Evolutionary conservation across 306 rosid species (phyloP).

Genomic region (Cicer bijugum): DNA sequence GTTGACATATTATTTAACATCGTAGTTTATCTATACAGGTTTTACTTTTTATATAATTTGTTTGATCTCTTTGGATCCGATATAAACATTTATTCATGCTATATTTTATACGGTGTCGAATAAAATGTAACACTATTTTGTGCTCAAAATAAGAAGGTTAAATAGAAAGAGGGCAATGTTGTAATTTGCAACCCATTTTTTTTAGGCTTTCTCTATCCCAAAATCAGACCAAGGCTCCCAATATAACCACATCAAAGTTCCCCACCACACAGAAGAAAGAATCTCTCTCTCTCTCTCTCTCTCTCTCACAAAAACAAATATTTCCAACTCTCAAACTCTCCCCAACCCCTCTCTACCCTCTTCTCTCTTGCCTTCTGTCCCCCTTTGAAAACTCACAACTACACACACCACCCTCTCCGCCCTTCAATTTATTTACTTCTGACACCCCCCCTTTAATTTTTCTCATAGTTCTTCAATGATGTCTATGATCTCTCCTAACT

Average conservation of each 20-base stretch:
- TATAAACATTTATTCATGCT: too few relatives aligned
- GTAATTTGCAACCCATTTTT: background rate
- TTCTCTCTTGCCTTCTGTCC: conserved; percentile 13
- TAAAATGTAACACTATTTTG: too few relatives aligned
- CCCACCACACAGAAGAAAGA: conserved; percentile 54
- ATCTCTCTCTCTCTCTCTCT: conserved; percentile 44
- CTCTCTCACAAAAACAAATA: conserved; percentile 4
- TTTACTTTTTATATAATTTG: too few relatives aligned
- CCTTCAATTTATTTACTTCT: conserved; percentile 40
- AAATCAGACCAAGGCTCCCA: conserved; percentile 51
- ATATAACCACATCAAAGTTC: conserved; percentile 64
- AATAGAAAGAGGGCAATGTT: conserved; percentile 33
- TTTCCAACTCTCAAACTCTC: conserved; percentile 47
- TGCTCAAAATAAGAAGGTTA: too few relatives aligned
- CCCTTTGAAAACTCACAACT: conserved; percentile 38
- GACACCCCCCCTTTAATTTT: conserved; percentile 29
- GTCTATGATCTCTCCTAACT: conserved; percentile 52
- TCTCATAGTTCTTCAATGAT: conserved; percentile 39
- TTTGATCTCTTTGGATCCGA: too few relatives aligned
- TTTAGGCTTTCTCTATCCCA: conserved; percentile 40
- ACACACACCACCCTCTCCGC: conserved; percentile 21
- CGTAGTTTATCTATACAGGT: too few relatives aligned
- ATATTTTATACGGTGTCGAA: too few relatives aligned
- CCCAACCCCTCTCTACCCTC: background rate
- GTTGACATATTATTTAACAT: too few relatives aligned